Evolutionary conservation across 192 early-diverging fungal species (phyloP), one percentile per base, ranked within the genome.

Genomic region (Entrophospora sp.): DNA sequence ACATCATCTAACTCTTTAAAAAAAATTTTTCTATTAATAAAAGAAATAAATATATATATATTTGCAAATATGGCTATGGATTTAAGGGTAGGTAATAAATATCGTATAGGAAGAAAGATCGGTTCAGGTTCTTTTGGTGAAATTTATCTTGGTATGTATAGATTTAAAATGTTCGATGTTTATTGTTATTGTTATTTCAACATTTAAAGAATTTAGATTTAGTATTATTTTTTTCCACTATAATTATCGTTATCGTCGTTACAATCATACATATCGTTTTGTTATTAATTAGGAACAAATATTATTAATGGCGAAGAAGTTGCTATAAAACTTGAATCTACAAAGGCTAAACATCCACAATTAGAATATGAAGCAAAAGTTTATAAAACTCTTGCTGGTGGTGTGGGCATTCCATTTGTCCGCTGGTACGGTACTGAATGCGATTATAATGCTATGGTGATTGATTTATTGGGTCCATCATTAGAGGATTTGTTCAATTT

Each of bases 61-160:
- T n/a, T n/a, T n/a, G n/a, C n/a, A n/a, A n/a, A n/a, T n/a, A n/a
- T n/a, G n/a, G 61, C 75, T 43, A 78, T 91, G 84, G 87, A 91
- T 76, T 77, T 91, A 69, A 75, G 93, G 74, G 90, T 98, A 56
- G 95, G 89, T 73, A 91, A 91, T 79, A 93, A 92, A 78, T 98
- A 87, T 81, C 83, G 89, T 52, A 87, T 98, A 63, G 94, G 94
- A 52, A 82, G 91, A 55, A 98, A 97, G 79, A 92, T 98, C 77
- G 96, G 96, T 42, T 89, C 88, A 48, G 96, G 96, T 49, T 93
- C 90, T 43, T 98, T 98, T 86, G 96, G 96, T 42, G 96, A 97
- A 69, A 95, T 98, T 73, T 97, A 91, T 73, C 85, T 95, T 59
- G 91, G 91, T 91, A 75, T 73, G 79, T 63, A n/a, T n/a, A n/a